Conservation (phyloP, 257 asterid species). For the Eucommia ulmoides region DNA sequence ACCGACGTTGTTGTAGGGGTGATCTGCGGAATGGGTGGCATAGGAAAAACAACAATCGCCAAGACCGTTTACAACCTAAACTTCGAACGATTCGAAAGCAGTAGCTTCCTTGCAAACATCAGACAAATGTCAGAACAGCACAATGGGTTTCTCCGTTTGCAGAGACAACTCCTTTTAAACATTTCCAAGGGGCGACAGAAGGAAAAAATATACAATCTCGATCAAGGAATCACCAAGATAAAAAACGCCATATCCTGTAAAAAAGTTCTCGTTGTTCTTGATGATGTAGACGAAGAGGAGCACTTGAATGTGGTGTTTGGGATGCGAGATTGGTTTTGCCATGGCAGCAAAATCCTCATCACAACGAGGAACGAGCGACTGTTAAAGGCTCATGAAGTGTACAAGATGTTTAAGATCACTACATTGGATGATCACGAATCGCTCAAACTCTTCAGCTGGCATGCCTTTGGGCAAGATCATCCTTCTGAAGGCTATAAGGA, state of each 20-base stretch:
- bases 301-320: neutral
- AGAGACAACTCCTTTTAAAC: constrained; percentile 9
- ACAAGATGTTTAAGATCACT: neutral
- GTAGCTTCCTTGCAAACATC: constrained; percentile 8
- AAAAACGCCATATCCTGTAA: neutral
- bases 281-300: neutral
- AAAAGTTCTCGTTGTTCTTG: constrained; percentile 1
- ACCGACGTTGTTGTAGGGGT: neutral
- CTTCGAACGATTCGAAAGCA: constrained; percentile 5
- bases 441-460: neutral
- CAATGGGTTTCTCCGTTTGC: constrained; percentile 1
- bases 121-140: neutral
- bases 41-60: constrained; percentile 12
- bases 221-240: neutral
- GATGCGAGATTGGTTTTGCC: neutral
- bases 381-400: neutral
- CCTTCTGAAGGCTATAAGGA: neutral
- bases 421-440: neutral
- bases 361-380: neutral
- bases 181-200: neutral
- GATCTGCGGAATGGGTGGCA: constrained; percentile 10
- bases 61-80: constrained; percentile 7
- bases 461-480: neutral
- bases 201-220: neutral
- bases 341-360: neutral